These are phyloP conservation scores for Microcera coccophila DNA, from an alignment of 2,329 filamentous ascomycete genomes.

Conservation along the genomic window DNA sequence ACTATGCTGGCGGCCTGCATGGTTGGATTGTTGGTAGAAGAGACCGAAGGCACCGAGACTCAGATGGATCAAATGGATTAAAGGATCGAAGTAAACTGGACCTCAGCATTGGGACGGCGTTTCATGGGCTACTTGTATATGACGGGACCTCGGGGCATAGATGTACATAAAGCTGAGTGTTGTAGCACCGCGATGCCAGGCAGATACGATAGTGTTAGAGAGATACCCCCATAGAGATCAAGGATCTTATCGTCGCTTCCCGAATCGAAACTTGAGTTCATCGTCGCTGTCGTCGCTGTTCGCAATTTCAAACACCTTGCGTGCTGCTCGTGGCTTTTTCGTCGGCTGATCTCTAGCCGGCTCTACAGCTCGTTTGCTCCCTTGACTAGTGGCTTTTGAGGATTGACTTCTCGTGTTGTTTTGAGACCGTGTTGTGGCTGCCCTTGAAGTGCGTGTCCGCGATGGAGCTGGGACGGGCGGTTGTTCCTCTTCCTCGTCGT, in stretches of 20 bases:
- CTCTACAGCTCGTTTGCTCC: constrained; percentile 34
- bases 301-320: constrained; percentile 33
- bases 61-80: constrained; percentile 62
- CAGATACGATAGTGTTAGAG: constrained; percentile 27
- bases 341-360: constrained; percentile 28
- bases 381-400: constrained; percentile 24
- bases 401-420: constrained; percentile 27
- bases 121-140: background rate
- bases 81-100: too few species aligned
- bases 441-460: constrained; percentile 22
- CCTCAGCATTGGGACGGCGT: constrained; percentile 4
- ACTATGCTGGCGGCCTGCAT: constrained; percentile 63
- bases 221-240: constrained; percentile 30
- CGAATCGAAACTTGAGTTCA: constrained; percentile 54
- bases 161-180: background rate
- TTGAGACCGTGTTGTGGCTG: constrained; percentile 28
- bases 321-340: constrained; percentile 32
- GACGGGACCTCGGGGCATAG: background rate
- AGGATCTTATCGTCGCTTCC: constrained; percentile 41
- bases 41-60: constrained; percentile 40
- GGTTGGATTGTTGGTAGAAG: constrained; percentile 60
- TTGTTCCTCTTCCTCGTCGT: constrained; percentile 26
- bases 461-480: constrained; percentile 10
- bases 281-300: constrained; percentile 52
- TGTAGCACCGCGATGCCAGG: too few species aligned